phyloP scores from a whole-genome alignment of 495 filamentous ascomycete genomes.

The Tuber brumale region DNA sequence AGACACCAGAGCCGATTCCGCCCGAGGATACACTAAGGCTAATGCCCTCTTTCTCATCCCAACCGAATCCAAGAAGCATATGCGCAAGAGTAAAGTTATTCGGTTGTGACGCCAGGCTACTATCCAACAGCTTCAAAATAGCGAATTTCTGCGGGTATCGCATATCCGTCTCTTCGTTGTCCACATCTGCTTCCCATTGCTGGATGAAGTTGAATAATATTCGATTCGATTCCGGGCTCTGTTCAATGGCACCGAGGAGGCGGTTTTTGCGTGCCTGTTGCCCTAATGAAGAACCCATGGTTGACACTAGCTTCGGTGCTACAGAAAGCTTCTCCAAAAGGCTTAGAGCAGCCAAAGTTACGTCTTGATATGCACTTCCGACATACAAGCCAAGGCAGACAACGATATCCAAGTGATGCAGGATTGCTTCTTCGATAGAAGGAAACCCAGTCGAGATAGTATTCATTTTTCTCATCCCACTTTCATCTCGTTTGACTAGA shows the following conservation, averaged over 20 bases:
- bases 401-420: slow-evolving; percentile 68
- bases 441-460: slow-evolving; percentile 48
- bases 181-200: slow-evolving; percentile 37
- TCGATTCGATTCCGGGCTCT: slow-evolving; percentile 37
- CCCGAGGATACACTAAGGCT: slow-evolving; percentile 35
- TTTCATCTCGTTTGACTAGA: slow-evolving; percentile 54
- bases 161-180: slow-evolving; percentile 23
- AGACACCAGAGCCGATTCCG: slow-evolving; percentile 49
- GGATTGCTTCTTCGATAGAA: slow-evolving; percentile 85
- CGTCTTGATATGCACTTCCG: slow-evolving; percentile 65
- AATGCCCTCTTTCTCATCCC: slow-evolving; percentile 46
- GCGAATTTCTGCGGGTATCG: slow-evolving; percentile 67
- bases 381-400: slow-evolving; percentile 76
- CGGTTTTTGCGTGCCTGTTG: slow-evolving; percentile 30
- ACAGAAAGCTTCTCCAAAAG: slow-evolving; percentile 78
- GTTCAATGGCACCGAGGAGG: slow-evolving; percentile 34
- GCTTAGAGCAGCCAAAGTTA: slow-evolving; percentile 68
- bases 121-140: slow-evolving; percentile 74
- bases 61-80: slow-evolving; percentile 79
- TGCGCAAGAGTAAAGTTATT: slow-evolving; percentile 78
- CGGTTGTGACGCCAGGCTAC: slow-evolving; percentile 62
- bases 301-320: slow-evolving; percentile 64
- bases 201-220: slow-evolving; percentile 42
- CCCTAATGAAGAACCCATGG: slow-evolving; percentile 46
- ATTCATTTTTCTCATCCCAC: slow-evolving; percentile 41